Evolutionary conservation across 441 rosid genomes (phyloP).

Genomic region (Adansonia rubrostipa): DNA sequence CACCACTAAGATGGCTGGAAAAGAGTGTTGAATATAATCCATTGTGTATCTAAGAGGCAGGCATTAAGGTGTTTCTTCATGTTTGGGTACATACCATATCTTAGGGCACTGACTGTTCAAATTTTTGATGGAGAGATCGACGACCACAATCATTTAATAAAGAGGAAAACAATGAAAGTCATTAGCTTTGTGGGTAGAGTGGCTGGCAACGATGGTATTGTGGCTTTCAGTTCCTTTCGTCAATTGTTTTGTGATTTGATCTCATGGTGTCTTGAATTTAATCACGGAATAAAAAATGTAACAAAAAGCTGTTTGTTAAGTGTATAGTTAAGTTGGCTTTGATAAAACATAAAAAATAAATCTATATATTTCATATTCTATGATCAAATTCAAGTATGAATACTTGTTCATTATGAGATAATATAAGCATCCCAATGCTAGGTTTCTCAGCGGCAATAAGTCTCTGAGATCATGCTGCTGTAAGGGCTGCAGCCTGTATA

Average conservation of each 20-base stretch:
- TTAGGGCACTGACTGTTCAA: background rate
- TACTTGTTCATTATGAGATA: background rate
- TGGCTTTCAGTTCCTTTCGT: background rate
- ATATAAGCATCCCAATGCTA: background rate
- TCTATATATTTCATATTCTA: background rate
- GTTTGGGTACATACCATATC: background rate
- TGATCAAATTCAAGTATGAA: background rate
- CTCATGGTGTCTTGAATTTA: background rate
- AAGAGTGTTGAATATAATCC: background rate
- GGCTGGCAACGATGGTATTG: slow-evolving; percentile 4
- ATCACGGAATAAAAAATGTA: too few species aligned
- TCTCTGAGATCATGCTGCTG: background rate
- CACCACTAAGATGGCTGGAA: background rate
- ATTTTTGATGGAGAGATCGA: background rate
- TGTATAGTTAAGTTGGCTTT: background rate
- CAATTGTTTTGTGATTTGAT: background rate
- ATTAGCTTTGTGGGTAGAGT: slow-evolving; percentile 21
- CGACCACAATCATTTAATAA: slow-evolving; percentile 23
- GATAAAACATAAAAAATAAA: background rate
- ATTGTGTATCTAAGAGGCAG: background rate
- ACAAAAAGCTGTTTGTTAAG: too few species aligned
- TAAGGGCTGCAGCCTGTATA: background rate
- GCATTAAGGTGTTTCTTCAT: background rate
- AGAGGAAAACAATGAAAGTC: background rate
- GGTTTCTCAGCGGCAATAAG: background rate